phyloP scores from a whole-genome alignment of 192 early-diverging fungal species.

The Backusella morwellensis region DNA sequence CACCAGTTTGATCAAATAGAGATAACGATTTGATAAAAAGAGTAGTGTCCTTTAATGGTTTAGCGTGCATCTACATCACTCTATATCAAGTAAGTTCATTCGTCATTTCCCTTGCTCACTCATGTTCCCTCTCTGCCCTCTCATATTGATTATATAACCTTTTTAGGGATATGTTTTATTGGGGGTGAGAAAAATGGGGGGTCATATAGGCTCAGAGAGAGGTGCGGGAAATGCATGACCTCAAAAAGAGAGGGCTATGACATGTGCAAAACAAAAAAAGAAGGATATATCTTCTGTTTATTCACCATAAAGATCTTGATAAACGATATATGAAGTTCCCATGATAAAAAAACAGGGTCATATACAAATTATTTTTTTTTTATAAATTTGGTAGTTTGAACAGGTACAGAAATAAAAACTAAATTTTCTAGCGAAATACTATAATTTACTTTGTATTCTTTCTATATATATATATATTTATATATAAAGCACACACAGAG shows the following conservation, averaged over 20 bases:
- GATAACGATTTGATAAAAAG: conserved; percentile 7
- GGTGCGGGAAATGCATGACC: not conserved
- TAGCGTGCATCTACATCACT: not conserved
- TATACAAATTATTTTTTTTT: too few species aligned
- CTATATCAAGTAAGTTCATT: conserved; percentile 1
- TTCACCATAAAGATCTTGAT: too few species aligned
- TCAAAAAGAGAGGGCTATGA: not conserved
- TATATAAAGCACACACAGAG: too few species aligned
- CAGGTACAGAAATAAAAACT: too few species aligned
- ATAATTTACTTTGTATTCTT: too few species aligned
- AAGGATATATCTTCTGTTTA: not conserved
- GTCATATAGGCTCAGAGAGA: not conserved
- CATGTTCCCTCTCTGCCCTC: not conserved
- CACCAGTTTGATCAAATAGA: conserved; percentile 9
- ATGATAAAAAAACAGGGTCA: too few species aligned
- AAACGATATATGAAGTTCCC: too few species aligned
- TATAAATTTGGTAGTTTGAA: too few species aligned
- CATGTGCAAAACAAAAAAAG: not conserved
- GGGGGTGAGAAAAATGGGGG: too few species aligned
- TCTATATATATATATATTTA: too few species aligned
- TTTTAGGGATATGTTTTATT: not conserved
- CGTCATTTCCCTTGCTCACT: not conserved
- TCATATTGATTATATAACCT: not conserved
- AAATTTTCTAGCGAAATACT: too few species aligned
- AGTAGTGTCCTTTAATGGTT: not conserved